These are phyloP conservation scores for Elaeagnus macrophylla DNA, from an alignment of 306 rosid genomes.

Conservation along the genomic window DNA sequence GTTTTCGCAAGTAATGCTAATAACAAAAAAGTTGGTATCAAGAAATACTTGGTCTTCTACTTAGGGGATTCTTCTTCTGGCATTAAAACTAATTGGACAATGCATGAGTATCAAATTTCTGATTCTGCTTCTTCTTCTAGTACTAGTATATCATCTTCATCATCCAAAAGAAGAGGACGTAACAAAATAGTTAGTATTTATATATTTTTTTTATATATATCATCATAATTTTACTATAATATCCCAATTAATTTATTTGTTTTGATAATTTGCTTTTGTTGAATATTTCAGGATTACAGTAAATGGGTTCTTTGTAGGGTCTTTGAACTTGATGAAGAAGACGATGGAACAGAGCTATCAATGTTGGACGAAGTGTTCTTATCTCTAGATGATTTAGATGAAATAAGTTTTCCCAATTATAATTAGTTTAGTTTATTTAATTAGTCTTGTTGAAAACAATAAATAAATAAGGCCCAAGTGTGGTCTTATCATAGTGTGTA, in stretches of 20 bases:
- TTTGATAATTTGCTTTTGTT: not conserved
- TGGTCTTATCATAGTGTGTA: not conserved
- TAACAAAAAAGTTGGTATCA: constrained; percentile 53
- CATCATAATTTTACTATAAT: too few species aligned
- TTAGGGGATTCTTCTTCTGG: constrained; percentile 48
- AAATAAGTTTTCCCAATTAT: constrained; percentile 72
- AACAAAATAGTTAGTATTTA: constrained; percentile 42
- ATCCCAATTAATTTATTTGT: too few species aligned
- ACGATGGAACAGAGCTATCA: constrained; percentile 66
- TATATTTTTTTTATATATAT: not conserved
- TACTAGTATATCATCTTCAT: constrained; percentile 12
- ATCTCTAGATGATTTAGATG: constrained; percentile 90
- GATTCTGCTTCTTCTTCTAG: constrained; percentile 35
- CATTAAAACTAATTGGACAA: constrained; percentile 69
- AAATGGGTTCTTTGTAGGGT: constrained; percentile 74
- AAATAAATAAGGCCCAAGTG: not conserved
- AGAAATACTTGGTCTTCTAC: constrained; percentile 54
- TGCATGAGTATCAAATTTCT: constrained; percentile 75
- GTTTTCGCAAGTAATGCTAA: constrained; percentile 31
- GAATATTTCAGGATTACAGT: constrained; percentile 39
- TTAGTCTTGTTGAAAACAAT: not conserved
- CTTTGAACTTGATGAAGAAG: constrained; percentile 44
- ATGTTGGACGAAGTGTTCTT: constrained; percentile 96
- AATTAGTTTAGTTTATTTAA: not conserved
- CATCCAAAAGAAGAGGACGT: constrained; percentile 52